These are phyloP conservation scores for Chaetomiaceae sp. DNA, from an alignment of 2,329 filamentous ascomycete genomes.

Conservation along the genomic window DNA sequence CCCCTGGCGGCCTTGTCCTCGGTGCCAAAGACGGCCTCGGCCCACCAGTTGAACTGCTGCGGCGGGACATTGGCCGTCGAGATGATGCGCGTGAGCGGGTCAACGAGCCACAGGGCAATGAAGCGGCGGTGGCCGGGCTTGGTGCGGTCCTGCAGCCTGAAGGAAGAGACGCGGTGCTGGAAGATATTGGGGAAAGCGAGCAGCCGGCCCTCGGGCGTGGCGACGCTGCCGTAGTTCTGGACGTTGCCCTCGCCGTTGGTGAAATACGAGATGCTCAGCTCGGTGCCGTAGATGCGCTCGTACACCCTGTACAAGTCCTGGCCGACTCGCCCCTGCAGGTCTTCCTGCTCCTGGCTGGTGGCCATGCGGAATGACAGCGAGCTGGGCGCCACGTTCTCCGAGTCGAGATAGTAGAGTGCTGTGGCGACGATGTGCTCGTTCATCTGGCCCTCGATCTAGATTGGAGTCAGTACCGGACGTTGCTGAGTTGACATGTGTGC, in stretches of 20 bases:
- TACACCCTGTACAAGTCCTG: constrained; percentile 20
- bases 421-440: constrained; percentile 56
- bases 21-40: constrained; percentile 22
- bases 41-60: constrained; percentile 36
- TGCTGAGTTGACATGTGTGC: too few relatives aligned
- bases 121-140: constrained; percentile 53
- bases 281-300: constrained; percentile 21
- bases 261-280: constrained; percentile 1
- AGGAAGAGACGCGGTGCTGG: constrained; percentile 49
- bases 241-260: constrained; percentile 25
- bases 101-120: constrained; percentile 55
- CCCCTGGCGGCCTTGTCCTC: constrained; percentile 3
- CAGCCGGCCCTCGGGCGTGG: constrained; percentile 39
- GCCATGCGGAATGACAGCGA: constrained; percentile 41
- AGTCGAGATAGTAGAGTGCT: constrained; percentile 51
- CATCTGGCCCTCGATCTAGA: constrained; percentile 40
- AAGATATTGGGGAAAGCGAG: constrained; percentile 40
- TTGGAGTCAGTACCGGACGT: not conserved
- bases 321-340: not conserved
- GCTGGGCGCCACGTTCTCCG: constrained; percentile 45
- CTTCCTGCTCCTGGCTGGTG: constrained; percentile 18
- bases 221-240: constrained; percentile 41
- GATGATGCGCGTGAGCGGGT: constrained; percentile 48
- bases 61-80: constrained; percentile 41
- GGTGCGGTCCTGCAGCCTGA: constrained; percentile 45